These are phyloP conservation scores for Hanseniaspora vineae DNA, from an alignment of 805 yeast genomes.

Conservation along the genomic window DNA sequence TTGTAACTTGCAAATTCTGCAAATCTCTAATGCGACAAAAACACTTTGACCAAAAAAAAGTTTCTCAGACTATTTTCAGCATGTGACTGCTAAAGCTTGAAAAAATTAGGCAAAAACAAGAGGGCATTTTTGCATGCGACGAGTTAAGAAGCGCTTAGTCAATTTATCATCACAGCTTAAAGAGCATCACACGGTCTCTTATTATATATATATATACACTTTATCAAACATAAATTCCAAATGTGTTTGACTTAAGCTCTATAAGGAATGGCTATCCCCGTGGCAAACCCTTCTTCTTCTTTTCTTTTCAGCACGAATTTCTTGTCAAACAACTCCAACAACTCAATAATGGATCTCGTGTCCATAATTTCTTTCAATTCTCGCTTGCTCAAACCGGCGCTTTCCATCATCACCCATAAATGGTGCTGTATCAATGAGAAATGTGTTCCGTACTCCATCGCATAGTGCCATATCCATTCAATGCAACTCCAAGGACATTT, in stretches of 20 bases:
- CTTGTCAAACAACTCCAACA: constrained; percentile 74
- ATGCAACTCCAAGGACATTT: constrained; percentile 85
- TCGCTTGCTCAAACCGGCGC: constrained; percentile 31
- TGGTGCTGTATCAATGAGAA: constrained; percentile 80
- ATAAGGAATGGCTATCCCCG: constrained; percentile 33
- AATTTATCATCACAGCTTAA: too few relatives aligned
- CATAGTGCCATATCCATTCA: constrained; percentile 70
- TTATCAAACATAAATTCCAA: too few relatives aligned
- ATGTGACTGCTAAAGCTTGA: too few relatives aligned
- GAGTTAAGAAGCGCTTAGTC: too few relatives aligned
- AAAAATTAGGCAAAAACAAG: too few relatives aligned
- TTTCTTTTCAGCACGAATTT: constrained; percentile 53
- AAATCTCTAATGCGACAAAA: too few relatives aligned
- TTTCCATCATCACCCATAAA: constrained; percentile 70
- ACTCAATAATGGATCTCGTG: constrained; percentile 39
- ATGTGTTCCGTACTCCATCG: constrained; percentile 59
- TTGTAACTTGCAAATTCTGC: too few relatives aligned
- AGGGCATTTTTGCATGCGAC: too few relatives aligned
- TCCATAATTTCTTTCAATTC: constrained; percentile 54
- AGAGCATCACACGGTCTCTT: too few relatives aligned
- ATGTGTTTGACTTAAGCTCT: constrained; percentile 6
- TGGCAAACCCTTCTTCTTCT: constrained; percentile 61
- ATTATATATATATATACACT: too few relatives aligned
- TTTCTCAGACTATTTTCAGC: too few relatives aligned
- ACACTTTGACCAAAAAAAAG: too few relatives aligned